Conservation (phyloP, 2,329 filamentous ascomycete species). For the Aspergillus pseudoterreus region DNA sequence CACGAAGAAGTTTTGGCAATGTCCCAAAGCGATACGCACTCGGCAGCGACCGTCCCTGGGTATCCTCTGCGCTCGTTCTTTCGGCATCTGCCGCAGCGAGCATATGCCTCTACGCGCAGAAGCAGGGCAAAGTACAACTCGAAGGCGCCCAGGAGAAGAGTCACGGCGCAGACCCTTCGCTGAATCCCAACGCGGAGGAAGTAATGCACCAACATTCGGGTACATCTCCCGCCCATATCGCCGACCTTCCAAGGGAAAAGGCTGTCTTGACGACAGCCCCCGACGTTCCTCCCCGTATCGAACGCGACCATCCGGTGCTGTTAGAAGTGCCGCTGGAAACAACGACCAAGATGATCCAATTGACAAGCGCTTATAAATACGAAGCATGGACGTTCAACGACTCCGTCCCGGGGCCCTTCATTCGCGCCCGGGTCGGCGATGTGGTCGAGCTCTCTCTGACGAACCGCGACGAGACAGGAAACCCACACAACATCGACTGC, state of each 20-base stretch:
- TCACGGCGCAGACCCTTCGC: neutral
- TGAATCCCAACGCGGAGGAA: neutral
- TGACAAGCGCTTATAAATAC: slow-evolving; percentile 34
- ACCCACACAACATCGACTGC: slow-evolving; percentile 36
- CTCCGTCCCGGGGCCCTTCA: slow-evolving; percentile 32
- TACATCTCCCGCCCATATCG: neutral
- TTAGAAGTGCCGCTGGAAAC: slow-evolving; percentile 29
- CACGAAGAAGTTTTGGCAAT: too few species aligned
- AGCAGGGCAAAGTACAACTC: neutral
- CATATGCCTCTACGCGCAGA: neutral
- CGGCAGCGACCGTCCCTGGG: neutral
- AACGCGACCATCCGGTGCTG: slow-evolving; percentile 27
- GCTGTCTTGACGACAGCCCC: slow-evolving; percentile 28
- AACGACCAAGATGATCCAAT: slow-evolving; percentile 22
- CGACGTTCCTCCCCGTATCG: slow-evolving; percentile 29
- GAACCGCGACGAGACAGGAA: slow-evolving; percentile 31
- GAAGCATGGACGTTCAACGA: slow-evolving; percentile 36
- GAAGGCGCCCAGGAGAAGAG: neutral
- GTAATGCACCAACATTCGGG: neutral
- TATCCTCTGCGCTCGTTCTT: neutral
- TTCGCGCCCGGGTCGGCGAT: slow-evolving; percentile 33
- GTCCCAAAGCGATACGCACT: neutral
- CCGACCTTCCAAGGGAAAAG: slow-evolving; percentile 23
- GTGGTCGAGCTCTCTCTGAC: slow-evolving; percentile 30
- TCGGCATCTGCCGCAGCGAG: slow-evolving; percentile 1